Percentiles rank a stretch among this genome's conserved stretches.
phyloP scores from a whole-genome alignment of 2,329 filamentous ascomycete genomes.

The Teratosphaeriaceae sp. region DNA sequence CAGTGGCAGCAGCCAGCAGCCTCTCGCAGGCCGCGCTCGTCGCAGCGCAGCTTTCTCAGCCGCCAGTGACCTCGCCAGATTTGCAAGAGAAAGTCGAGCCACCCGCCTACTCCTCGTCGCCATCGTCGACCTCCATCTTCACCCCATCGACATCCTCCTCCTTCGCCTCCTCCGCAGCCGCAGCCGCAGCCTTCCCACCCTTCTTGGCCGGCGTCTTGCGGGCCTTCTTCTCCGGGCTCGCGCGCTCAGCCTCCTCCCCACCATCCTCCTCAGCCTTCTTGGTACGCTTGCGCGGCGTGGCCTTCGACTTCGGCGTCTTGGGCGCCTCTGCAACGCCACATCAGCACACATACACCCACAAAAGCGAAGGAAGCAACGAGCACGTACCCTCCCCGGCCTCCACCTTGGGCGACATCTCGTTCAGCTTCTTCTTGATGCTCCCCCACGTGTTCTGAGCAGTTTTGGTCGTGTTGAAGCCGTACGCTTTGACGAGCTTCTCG shows the following conservation, averaged over 20 bases:
- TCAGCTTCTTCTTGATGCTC: slow-evolving; percentile 29
- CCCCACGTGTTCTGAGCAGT: slow-evolving; percentile 30
- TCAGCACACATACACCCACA: not conserved
- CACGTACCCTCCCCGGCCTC: slow-evolving; percentile 11
- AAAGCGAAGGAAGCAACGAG: not conserved
- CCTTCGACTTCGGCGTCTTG: slow-evolving; percentile 14
- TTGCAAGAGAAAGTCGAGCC: too few relatives aligned
- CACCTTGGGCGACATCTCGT: slow-evolving; percentile 8
- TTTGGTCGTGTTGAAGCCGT: slow-evolving; percentile 27
- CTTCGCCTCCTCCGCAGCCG: slow-evolving; percentile 7
- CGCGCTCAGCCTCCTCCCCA: slow-evolving; percentile 7
- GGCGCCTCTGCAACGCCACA: slow-evolving; percentile 8
- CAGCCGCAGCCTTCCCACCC: slow-evolving; percentile 7
- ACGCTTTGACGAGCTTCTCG: slow-evolving; percentile 19
- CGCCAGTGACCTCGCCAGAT: too few relatives aligned
- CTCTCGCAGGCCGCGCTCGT: too few relatives aligned
- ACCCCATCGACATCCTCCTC: not conserved
- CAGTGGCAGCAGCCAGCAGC: too few relatives aligned
- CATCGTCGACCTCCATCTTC: not conserved
- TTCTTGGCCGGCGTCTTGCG: slow-evolving; percentile 20
- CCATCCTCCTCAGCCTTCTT: slow-evolving; percentile 16
- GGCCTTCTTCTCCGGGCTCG: slow-evolving; percentile 12
- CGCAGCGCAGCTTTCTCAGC: too few relatives aligned
- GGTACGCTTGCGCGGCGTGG: slow-evolving; percentile 22
- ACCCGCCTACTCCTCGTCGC: not conserved